Percentiles rank a stretch among this genome's conserved stretches.
Conservation (phyloP, 2,329 filamentous ascomycete species). For the Canariomyces notabilis region DNA sequence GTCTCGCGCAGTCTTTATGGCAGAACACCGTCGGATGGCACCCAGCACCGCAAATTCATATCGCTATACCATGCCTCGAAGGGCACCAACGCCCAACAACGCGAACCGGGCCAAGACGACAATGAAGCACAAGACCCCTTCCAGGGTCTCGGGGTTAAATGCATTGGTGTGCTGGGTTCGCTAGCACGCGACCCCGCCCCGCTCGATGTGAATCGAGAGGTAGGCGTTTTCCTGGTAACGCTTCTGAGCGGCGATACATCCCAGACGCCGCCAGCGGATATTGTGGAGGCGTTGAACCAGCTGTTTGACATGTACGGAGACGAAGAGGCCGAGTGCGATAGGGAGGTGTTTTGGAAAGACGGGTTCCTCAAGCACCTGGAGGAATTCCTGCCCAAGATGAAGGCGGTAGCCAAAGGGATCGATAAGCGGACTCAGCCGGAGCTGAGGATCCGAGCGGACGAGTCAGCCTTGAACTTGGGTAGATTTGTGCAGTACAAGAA, state of each 20-base stretch:
- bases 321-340: slow-evolving; percentile 53
- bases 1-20: slow-evolving; percentile 52
- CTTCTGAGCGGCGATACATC: slow-evolving; percentile 41
- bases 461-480: slow-evolving; percentile 54
- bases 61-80: slow-evolving; percentile 58
- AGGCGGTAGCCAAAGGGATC: slow-evolving; percentile 53
- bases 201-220: slow-evolving; percentile 52
- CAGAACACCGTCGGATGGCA: slow-evolving; percentile 42
- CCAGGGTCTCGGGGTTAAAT: slow-evolving; percentile 60
- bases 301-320: slow-evolving; percentile 64
- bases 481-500: slow-evolving; percentile 63
- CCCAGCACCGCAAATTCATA: slow-evolving; percentile 60
- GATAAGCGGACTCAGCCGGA: slow-evolving; percentile 56
- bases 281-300: slow-evolving; percentile 61
- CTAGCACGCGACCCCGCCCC: slow-evolving; percentile 54
- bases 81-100: slow-evolving; percentile 23
- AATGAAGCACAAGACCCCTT: slow-evolving; percentile 48
- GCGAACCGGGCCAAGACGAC: slow-evolving; percentile 20
- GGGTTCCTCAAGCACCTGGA: slow-evolving; percentile 56
- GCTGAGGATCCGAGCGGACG: slow-evolving; percentile 55
- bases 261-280: slow-evolving; percentile 46
- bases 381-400: slow-evolving; percentile 47
- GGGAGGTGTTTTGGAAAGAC: slow-evolving; percentile 59
- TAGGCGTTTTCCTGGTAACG: slow-evolving; percentile 58
- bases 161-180: slow-evolving; percentile 60